Evolutionary conservation across 1,284 basidiomycete species (phyloP).

Genomic region (Ustilago bromivora): DNA sequence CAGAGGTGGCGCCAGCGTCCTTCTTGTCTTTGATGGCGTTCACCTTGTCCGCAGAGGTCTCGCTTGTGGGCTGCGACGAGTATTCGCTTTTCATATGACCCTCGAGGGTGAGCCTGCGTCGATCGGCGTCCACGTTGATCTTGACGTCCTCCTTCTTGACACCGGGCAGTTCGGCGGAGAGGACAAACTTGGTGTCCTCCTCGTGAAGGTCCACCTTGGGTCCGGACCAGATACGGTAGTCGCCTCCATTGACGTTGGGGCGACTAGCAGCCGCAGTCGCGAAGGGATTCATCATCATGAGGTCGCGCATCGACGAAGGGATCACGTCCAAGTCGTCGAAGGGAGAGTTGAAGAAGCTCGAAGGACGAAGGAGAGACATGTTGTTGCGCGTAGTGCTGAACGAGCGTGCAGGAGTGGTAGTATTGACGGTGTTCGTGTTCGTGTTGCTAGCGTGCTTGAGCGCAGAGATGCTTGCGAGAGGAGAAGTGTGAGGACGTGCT

Average conservation of each 20-base stretch:
- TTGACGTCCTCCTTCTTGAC: constrained; percentile 58
- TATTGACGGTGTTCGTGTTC: constrained; percentile 1
- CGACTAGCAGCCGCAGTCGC: constrained; percentile 26
- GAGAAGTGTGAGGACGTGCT: constrained; percentile 19
- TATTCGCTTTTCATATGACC: constrained; percentile 54
- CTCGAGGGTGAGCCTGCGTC: constrained; percentile 51
- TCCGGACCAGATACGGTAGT: constrained; percentile 45
- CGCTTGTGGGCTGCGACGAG: constrained; percentile 19
- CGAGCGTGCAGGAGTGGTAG: constrained; percentile 6
- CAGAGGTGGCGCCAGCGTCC: neutral
- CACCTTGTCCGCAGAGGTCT: neutral
- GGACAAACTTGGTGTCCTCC: constrained; percentile 39
- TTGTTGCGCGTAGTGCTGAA: constrained; percentile 21
- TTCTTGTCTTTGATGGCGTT: constrained; percentile 9
- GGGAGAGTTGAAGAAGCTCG: constrained; percentile 38
- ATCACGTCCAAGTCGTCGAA: constrained; percentile 48
- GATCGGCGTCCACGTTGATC: constrained; percentile 48
- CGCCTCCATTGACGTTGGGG: constrained; percentile 25
- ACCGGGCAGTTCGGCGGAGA: constrained; percentile 55
- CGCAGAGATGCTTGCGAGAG: constrained; percentile 21
- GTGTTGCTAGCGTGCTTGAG: constrained; percentile 12
- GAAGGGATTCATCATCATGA: constrained; percentile 38
- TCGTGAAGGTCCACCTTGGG: constrained; percentile 55
- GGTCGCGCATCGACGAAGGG: constrained; percentile 33
- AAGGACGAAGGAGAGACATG: constrained; percentile 50